Conservation (phyloP, 164 flowering plant species). For the Vitis cinerea region DNA sequence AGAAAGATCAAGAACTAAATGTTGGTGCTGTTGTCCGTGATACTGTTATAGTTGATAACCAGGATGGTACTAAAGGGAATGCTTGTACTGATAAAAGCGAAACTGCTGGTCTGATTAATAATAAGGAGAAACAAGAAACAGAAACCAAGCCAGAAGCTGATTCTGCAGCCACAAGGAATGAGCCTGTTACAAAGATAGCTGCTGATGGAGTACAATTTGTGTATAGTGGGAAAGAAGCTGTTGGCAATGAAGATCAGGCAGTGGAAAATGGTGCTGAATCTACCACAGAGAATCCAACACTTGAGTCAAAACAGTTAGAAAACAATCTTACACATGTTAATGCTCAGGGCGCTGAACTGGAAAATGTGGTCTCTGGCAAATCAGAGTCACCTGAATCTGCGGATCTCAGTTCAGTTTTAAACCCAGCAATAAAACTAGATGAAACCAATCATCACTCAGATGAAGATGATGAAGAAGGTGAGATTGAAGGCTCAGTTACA, state of each 20-base stretch:
- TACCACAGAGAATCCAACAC: constrained; percentile 2
- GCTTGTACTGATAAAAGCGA: constrained; percentile 4
- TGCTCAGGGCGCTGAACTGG: constrained; percentile 12
- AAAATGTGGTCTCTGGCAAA: constrained; percentile 13
- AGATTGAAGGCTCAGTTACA: constrained; percentile 41
- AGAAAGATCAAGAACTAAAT: constrained; percentile 7
- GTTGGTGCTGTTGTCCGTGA: background rate
- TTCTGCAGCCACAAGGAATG: constrained; percentile 14
- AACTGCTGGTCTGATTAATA: background rate
- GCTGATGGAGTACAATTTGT: constrained; percentile 4
- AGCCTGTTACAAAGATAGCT: constrained; percentile 1
- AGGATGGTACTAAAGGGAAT: constrained; percentile 1
- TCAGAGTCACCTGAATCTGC: constrained; percentile 3
- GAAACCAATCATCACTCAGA: constrained; percentile 19
- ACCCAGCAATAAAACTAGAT: constrained; percentile 8
- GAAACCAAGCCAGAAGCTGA: constrained; percentile 15
- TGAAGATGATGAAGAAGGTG: constrained; percentile 29
- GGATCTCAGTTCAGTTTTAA: constrained; percentile 7
- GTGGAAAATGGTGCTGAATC: background rate
- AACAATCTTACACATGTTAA: constrained; percentile 1
- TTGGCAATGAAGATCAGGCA: background rate
- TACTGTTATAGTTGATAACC: background rate
- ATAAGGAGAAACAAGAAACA: constrained; percentile 13
- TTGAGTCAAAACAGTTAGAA: constrained; percentile 15
- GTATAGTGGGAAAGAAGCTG: background rate